Evolutionary conservation across 2,329 filamentous ascomycete genomes (phyloP).

Genomic region (Fusarium haematococcum): DNA sequence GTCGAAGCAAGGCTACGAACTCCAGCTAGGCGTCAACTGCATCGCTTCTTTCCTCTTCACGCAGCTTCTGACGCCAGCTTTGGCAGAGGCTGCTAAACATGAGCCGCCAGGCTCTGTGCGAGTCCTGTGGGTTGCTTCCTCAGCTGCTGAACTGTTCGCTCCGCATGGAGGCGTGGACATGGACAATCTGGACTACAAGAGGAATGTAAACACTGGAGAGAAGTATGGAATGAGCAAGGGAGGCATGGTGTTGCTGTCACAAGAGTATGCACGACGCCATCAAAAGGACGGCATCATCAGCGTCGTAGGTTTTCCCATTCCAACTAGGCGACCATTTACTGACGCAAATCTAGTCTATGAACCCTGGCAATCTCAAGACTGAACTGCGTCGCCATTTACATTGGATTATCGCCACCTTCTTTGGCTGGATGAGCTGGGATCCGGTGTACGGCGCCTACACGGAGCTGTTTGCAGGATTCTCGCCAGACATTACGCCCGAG

Average conservation of each 20-base stretch:
- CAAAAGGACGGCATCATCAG: conserved; percentile 13
- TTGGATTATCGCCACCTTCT: neutral
- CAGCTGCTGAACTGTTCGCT: neutral
- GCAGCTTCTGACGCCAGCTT: conserved; percentile 36
- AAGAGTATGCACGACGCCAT: conserved; percentile 42
- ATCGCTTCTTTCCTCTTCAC: conserved; percentile 55
- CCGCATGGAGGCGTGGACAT: conserved; percentile 4
- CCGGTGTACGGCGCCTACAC: conserved; percentile 56
- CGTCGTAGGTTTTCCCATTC: neutral
- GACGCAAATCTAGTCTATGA: neutral
- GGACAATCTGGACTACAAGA: conserved; percentile 38
- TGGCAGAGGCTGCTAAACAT: conserved; percentile 46
- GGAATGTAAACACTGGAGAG: conserved; percentile 13
- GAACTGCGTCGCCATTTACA: conserved; percentile 14
- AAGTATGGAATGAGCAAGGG: conserved; percentile 45
- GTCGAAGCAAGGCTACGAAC: conserved; percentile 54
- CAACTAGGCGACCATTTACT: neutral
- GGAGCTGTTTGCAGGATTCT: conserved; percentile 55
- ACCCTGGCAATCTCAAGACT: conserved; percentile 24
- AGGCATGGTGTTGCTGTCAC: conserved; percentile 38
- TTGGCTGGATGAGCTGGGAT: conserved; percentile 1
- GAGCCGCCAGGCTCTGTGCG: conserved; percentile 45
- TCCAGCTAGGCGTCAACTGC: conserved; percentile 55
- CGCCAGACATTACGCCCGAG: conserved; percentile 2
- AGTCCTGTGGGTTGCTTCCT: conserved; percentile 46